Conservation (phyloP, 2,329 filamentous ascomycete species). For the Beauveria scarabaeidicola region DNA sequence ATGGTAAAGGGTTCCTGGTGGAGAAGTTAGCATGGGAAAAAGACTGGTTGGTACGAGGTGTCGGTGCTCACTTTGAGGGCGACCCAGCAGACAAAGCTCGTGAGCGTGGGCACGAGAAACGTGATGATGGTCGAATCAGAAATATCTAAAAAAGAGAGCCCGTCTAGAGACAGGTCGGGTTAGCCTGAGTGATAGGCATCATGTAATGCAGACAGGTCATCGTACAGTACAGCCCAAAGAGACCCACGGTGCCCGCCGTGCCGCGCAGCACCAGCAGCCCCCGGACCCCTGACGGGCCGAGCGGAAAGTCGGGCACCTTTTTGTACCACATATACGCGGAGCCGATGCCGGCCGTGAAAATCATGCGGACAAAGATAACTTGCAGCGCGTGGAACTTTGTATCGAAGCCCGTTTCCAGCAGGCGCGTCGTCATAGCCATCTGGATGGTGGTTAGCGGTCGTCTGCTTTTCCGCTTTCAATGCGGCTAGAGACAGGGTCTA, state of each 20-base stretch:
- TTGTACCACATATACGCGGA: conserved; percentile 33
- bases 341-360: conserved; percentile 28
- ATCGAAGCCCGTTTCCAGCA: conserved; percentile 25
- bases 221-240: conserved; percentile 48
- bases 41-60: no score
- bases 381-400: conserved; percentile 33
- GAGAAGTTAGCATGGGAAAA: background rate
- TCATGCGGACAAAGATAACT: conserved; percentile 35
- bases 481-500: background rate
- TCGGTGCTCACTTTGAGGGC: conserved; percentile 18
- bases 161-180: conserved; percentile 20
- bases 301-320: conserved; percentile 51
- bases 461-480: background rate
- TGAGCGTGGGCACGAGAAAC: conserved; percentile 65
- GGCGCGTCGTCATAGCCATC: conserved; percentile 33
- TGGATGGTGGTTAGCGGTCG: conserved; percentile 14
- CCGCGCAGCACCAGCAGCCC: conserved; percentile 57
- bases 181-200: no score
- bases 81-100: conserved; percentile 58
- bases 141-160: conserved; percentile 59
- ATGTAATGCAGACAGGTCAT: no score
- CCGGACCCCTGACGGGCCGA: conserved; percentile 55
- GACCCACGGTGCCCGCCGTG: conserved; percentile 53
- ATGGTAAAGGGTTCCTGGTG: conserved; percentile 60
- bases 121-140: conserved; percentile 74